Percentiles rank a stretch among this genome's conserved stretches.
These are phyloP conservation scores for Hypoxylon sp. DNA, from an alignment of 2,329 filamentous ascomycete species.

Conservation along the genomic window DNA sequence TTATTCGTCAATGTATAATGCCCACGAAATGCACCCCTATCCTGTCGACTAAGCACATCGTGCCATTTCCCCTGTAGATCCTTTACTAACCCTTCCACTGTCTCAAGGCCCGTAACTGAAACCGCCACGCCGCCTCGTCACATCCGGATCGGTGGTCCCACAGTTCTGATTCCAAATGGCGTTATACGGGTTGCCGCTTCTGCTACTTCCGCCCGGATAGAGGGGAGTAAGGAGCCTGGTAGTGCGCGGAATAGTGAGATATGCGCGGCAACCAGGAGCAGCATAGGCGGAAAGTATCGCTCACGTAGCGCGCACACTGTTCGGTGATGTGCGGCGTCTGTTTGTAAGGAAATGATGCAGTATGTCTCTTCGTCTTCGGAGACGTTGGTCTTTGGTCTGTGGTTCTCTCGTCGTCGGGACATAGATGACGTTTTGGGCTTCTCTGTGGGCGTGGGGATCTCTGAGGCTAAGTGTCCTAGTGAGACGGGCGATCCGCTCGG, in stretches of 20 bases:
- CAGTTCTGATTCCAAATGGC: slow-evolving; percentile 23
- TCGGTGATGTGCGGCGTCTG: slow-evolving; percentile 27
- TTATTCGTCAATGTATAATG: slow-evolving; percentile 47
- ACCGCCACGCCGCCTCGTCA: slow-evolving; percentile 32
- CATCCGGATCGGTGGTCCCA: slow-evolving; percentile 30
- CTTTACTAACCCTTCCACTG: slow-evolving; percentile 16
- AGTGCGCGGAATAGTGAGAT: slow-evolving; percentile 46
- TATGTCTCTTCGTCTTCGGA: slow-evolving; percentile 28
- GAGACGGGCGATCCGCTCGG: not conserved
- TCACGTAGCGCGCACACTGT: slow-evolving; percentile 37
- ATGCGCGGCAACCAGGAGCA: slow-evolving; percentile 43
- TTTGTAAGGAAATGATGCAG: slow-evolving; percentile 40
- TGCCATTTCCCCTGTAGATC: slow-evolving; percentile 30
- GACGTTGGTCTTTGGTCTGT: slow-evolving; percentile 21
- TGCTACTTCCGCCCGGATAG: slow-evolving; percentile 18
- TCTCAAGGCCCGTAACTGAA: slow-evolving; percentile 24
- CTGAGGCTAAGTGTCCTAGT: not conserved
- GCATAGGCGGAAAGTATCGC: slow-evolving; percentile 33
- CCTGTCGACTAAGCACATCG: slow-evolving; percentile 38
- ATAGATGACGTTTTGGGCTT: not conserved
- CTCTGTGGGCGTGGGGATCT: no score
- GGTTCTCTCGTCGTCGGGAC: slow-evolving; percentile 18
- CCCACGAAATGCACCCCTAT: slow-evolving; percentile 32
- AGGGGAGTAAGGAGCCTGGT: slow-evolving; percentile 29
- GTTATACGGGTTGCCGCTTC: slow-evolving; percentile 4